Conservation (phyloP, 139 green algal genomes). For the Desmodesmus armatus region DNA sequence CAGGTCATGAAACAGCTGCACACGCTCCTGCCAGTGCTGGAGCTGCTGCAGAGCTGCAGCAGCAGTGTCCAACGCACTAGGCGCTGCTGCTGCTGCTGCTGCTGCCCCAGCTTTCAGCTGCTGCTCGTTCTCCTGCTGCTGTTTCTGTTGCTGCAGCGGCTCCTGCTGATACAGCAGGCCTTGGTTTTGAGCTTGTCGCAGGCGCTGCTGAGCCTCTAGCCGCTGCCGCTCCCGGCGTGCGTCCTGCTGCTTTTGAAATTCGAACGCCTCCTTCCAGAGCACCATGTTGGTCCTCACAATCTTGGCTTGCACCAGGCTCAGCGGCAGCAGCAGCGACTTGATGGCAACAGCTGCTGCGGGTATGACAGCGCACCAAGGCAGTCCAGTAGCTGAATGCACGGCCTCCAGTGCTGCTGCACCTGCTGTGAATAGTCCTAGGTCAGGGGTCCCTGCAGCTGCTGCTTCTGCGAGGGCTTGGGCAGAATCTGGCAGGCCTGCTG, state of each 20-base stretch:
- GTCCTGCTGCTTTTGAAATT: slow-evolving; percentile 38
- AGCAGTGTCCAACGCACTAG: background rate
- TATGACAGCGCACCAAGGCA: slow-evolving; percentile 77
- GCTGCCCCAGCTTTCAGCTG: background rate
- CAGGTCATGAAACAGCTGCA: slow-evolving; percentile 49
- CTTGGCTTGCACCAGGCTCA: slow-evolving; percentile 24
- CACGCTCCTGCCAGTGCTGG: slow-evolving; percentile 34
- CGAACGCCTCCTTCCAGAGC: slow-evolving; percentile 39
- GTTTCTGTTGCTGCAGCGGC: background rate
- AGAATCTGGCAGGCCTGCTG: too few species aligned
- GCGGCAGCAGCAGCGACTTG: slow-evolving; percentile 13
- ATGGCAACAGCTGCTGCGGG: slow-evolving; percentile 41
- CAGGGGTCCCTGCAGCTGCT: background rate
- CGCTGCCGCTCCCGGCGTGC: background rate
- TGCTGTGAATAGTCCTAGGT: slow-evolving; percentile 23
- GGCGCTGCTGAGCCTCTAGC: background rate
- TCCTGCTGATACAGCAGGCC: background rate
- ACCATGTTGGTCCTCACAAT: slow-evolving; percentile 42
- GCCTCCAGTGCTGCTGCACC: slow-evolving; percentile 52
- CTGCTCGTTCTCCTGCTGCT: background rate
- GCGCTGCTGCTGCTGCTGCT: slow-evolving; percentile 3
- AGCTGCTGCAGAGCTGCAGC: slow-evolving; percentile 13
- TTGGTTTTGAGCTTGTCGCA: background rate
- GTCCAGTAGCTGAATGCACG: slow-evolving; percentile 60
- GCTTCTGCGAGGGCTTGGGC: background rate